Conservation (phyloP, 768 basidiomycete genomes). For the Mycena vitilis region DNA sequence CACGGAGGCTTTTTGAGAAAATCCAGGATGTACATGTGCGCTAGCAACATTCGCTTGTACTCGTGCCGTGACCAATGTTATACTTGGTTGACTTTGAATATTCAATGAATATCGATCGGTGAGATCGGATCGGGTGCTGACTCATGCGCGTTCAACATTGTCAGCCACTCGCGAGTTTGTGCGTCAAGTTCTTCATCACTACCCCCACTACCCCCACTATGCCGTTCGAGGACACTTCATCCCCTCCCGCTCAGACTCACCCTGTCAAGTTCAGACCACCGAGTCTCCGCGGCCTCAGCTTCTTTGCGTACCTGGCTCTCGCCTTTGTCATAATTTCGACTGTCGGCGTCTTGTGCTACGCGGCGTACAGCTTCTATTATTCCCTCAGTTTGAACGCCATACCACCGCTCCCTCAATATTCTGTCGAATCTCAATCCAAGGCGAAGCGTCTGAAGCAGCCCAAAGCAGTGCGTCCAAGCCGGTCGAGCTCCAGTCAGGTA, state of each 20-base stretch:
- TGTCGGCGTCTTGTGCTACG: slow-evolving; percentile 27
- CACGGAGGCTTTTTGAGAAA: no score
- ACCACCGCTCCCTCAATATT: slow-evolving; percentile 25
- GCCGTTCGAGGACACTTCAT: slow-evolving; percentile 19
- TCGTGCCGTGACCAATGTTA: no score
- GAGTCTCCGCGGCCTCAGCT: slow-evolving; percentile 17
- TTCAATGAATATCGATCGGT: no score
- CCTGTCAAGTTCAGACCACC: slow-evolving; percentile 12
- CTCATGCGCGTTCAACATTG: neutral
- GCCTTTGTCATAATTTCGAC: slow-evolving; percentile 26
- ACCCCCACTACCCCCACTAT: slow-evolving; percentile 22
- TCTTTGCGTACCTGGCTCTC: slow-evolving; percentile 28
- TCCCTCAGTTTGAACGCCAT: slow-evolving; percentile 15
- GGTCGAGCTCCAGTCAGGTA: slow-evolving; percentile 24
- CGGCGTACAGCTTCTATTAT: slow-evolving; percentile 24
- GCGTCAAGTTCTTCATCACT: neutral
- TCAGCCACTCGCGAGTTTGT: neutral
- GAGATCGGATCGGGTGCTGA: no score
- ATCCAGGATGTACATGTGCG: no score
- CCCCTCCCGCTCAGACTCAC: slow-evolving; percentile 25
- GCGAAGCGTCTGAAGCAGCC: slow-evolving; percentile 14
- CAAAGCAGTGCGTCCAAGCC: slow-evolving; percentile 22
- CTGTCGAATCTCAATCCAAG: neutral
- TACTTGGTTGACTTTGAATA: no score
- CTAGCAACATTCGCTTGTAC: no score